These are phyloP conservation scores for Cephaloascus albidus DNA, from an alignment of 805 yeast genomes.

Conservation along the genomic window DNA sequence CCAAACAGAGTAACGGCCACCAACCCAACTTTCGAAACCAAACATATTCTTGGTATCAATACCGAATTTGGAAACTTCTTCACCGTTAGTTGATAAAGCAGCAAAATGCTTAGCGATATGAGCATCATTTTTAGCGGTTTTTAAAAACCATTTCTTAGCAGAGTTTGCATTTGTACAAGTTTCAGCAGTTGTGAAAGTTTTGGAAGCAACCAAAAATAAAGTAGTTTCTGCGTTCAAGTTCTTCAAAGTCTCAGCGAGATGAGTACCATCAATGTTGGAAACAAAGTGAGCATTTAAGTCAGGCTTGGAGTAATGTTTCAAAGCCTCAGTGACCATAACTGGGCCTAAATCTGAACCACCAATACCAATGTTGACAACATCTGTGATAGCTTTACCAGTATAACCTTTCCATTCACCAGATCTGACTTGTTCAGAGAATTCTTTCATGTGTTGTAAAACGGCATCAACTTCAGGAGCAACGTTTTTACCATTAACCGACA, in stretches of 20 bases:
- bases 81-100: constrained; percentile 89
- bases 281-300: constrained; percentile 82
- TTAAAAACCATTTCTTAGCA: constrained; percentile 92
- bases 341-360: constrained; percentile 99
- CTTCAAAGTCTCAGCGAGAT: constrained; percentile 85
- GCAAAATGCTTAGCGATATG: constrained; percentile 96
- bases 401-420: constrained; percentile 96
- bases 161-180: constrained; percentile 93
- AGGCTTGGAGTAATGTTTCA: constrained; percentile 77
- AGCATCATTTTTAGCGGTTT: constrained; percentile 50
- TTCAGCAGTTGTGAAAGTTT: constrained; percentile 99
- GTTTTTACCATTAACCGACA: constrained; percentile 84
- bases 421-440: constrained; percentile 83
- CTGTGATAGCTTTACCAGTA: constrained; percentile 90
- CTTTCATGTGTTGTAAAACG: constrained; percentile 93
- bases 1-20: constrained; percentile 99
- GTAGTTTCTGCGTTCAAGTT: constrained; percentile 82
- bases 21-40: constrained; percentile 98
- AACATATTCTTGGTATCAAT: constrained; percentile 98
- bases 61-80: constrained; percentile 89
- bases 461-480: constrained; percentile 88
- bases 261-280: constrained; percentile 98
- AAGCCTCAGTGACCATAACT: constrained; percentile 98
- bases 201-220: constrained; percentile 84
- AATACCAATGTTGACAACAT: constrained; percentile 94